phyloP scores from a whole-genome alignment of 768 basidiomycete genomes.

The Auricularia sp. region DNA sequence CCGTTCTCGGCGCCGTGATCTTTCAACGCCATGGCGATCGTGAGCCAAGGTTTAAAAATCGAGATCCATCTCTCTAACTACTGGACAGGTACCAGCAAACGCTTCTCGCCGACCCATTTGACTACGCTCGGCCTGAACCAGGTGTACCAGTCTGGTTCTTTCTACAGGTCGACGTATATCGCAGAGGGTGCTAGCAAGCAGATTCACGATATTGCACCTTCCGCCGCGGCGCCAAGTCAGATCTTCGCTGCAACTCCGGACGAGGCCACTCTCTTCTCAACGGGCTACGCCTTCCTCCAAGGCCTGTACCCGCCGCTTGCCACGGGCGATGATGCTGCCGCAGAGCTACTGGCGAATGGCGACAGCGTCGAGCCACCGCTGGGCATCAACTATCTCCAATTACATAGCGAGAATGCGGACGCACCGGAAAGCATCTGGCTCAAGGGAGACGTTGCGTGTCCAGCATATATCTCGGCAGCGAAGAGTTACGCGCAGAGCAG shows the following conservation, averaged over 20 bases:
- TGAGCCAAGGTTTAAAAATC: not conserved
- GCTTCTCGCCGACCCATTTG: not conserved
- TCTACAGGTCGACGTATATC: not conserved
- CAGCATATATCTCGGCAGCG: not conserved
- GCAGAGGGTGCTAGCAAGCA: not conserved
- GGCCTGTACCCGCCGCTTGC: not conserved
- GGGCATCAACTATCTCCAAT: not conserved
- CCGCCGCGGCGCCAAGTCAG: not conserved
- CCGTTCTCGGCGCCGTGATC: not conserved
- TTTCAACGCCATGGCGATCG: slow-evolving; percentile 1
- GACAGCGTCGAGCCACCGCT: not conserved
- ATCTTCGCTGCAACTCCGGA: not conserved
- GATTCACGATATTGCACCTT: not conserved
- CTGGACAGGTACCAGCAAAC: not conserved
- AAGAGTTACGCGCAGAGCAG: not conserved
- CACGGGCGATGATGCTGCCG: not conserved
- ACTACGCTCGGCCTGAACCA: not conserved
- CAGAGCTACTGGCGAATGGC: not conserved
- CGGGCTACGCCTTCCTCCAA: not conserved
- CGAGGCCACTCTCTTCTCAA: not conserved
- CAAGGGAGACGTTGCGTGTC: not conserved
- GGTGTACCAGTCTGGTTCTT: not conserved
- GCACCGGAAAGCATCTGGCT: not conserved
- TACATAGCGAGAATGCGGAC: not conserved
- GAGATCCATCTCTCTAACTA: not conserved